These are phyloP conservation scores for Graphilbum ipis-grandicollis DNA, from an alignment of 2,329 filamentous ascomycete species.

Conservation along the genomic window DNA sequence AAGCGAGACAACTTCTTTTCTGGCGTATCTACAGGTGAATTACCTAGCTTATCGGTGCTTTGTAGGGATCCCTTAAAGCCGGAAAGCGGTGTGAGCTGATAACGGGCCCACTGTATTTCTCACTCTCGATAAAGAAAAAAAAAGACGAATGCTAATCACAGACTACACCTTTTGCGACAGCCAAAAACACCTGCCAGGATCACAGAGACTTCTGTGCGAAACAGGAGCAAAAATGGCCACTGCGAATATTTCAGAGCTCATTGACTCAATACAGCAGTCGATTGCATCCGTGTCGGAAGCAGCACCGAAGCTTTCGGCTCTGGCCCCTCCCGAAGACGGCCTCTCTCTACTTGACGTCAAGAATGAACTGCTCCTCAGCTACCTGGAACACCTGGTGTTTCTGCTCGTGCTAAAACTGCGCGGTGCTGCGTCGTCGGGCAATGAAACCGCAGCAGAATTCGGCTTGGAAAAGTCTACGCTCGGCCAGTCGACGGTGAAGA, in stretches of 20 bases:
- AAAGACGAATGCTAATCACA: too few species aligned
- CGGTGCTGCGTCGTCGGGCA: slow-evolving; percentile 21
- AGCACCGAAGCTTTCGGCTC: slow-evolving; percentile 39
- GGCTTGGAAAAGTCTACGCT: slow-evolving; percentile 22
- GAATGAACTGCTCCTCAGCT: slow-evolving; percentile 92
- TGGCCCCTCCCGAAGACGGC: slow-evolving; percentile 64
- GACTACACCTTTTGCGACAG: background rate
- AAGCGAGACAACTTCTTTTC: too few species aligned
- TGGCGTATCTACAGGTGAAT: too few species aligned
- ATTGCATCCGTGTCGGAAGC: slow-evolving; percentile 48
- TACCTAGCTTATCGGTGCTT: too few species aligned
- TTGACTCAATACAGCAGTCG: slow-evolving; percentile 38
- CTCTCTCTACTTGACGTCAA: slow-evolving; percentile 92
- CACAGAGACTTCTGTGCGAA: background rate
- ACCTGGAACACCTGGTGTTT: slow-evolving; percentile 86
- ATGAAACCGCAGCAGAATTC: slow-evolving; percentile 8
- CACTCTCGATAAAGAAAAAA: slow-evolving; percentile 4
- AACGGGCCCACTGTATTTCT: background rate
- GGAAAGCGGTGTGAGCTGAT: too few species aligned
- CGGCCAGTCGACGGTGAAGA: slow-evolving; percentile 56
- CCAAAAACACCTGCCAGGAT: too few species aligned
- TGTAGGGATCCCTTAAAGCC: too few species aligned
- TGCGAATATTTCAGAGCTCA: slow-evolving; percentile 25
- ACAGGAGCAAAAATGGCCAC: slow-evolving; percentile 12
- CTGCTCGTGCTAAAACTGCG: slow-evolving; percentile 68